Evolutionary conservation across 768 basidiomycete species (phyloP).

Genomic region (Rhizopogon salebrosus): DNA sequence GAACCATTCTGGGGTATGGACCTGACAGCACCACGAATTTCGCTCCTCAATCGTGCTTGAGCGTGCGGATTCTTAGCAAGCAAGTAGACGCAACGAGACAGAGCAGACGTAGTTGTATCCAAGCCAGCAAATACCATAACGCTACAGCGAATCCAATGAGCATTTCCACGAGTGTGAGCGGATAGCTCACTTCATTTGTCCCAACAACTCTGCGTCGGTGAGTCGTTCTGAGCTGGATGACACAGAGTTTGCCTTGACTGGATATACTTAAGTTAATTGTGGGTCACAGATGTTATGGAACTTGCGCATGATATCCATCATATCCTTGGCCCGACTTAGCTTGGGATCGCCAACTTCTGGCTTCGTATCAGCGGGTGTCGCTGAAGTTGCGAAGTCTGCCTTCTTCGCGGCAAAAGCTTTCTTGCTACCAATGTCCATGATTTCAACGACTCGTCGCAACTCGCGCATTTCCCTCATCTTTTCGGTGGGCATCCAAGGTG

Average conservation of each 20-base stretch:
- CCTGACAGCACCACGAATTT: slow-evolving; percentile 17
- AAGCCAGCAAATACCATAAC: slow-evolving; percentile 16
- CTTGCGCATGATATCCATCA: slow-evolving; percentile 46
- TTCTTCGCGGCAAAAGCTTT: slow-evolving; percentile 17
- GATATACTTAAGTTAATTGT: not conserved
- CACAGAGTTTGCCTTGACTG: slow-evolving; percentile 19
- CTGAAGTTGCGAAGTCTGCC: slow-evolving; percentile 4
- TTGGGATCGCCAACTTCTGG: not conserved
- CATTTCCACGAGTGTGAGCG: not conserved
- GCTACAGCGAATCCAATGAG: slow-evolving; percentile 2
- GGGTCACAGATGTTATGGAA: not conserved
- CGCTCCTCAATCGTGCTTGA: not conserved
- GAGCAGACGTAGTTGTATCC: slow-evolving; percentile 12
- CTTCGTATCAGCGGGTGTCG: not conserved
- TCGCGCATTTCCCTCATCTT: slow-evolving; percentile 2
- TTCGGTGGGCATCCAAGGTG: not conserved
- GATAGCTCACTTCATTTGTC: slow-evolving; percentile 19
- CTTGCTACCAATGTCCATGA: slow-evolving; percentile 12
- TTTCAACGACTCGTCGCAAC: slow-evolving; percentile 5
- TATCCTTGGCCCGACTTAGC: slow-evolving; percentile 34
- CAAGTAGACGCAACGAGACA: slow-evolving; percentile 7
- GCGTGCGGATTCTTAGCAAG: slow-evolving; percentile 11
- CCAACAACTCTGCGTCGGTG: slow-evolving; percentile 17
- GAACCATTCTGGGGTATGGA: slow-evolving; percentile 11
- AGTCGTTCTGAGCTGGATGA: slow-evolving; percentile 14